phyloP scores from a whole-genome alignment of 306 rosid species.

The Fragaria vesca region DNA sequence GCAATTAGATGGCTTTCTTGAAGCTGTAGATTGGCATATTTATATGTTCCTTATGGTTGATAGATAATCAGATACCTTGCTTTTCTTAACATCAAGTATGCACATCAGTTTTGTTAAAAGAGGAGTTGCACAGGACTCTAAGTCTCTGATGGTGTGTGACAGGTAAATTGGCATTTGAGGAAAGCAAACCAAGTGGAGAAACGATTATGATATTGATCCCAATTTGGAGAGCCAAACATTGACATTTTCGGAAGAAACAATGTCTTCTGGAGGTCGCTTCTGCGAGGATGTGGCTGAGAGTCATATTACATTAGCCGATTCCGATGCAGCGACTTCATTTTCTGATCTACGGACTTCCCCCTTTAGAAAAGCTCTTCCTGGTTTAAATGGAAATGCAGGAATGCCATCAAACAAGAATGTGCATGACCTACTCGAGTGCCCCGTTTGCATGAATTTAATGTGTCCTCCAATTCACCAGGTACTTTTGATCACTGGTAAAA shows the following conservation, averaged over 20 bases:
- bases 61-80: constrained; percentile 20
- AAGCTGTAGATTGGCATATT: constrained; percentile 19
- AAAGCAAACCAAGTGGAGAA: constrained; percentile 14
- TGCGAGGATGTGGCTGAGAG: constrained; percentile 36
- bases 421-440: constrained; percentile 56
- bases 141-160: constrained; percentile 19
- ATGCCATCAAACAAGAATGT: constrained; percentile 35
- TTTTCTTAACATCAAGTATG: neutral
- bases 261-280: constrained; percentile 38
- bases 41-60: neutral
- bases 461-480: constrained; percentile 62
- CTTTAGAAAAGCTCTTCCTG: constrained; percentile 25
- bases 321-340: constrained; percentile 29
- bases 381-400: constrained; percentile 31
- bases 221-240: constrained; percentile 13
- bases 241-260: constrained; percentile 28
- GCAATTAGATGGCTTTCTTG: constrained; percentile 11
- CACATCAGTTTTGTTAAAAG: neutral
- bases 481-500: constrained; percentile 3
- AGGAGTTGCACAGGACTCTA: constrained; percentile 3
- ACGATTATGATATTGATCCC: constrained; percentile 4
- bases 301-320: constrained; percentile 30
- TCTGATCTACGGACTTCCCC: constrained; percentile 36
- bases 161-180: constrained; percentile 18
- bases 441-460: constrained; percentile 59